Base-by-base conservation (phyloP, 163 green algal genomes). In the Botryococcus braunii region DNA sequence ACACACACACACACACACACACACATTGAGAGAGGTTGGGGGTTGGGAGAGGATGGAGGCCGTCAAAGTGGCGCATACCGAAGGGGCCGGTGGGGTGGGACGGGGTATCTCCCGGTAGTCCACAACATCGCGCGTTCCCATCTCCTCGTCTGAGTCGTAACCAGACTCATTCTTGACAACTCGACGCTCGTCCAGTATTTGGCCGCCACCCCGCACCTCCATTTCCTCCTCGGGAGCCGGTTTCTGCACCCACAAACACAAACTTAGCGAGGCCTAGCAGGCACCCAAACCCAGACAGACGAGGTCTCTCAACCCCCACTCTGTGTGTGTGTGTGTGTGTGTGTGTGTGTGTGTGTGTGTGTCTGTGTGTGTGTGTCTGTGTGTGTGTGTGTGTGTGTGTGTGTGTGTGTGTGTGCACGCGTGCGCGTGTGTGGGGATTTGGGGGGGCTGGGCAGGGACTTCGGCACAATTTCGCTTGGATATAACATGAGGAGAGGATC, bases 171-270 rank as follows among this genome's bases (percentile, higher is more conserved):
- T 66, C 9, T 72, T 69, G n/a, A 65, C 56, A 43, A 83, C 74
- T 8, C 83, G 78, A 21, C 32, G 31, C 43, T 92, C 88, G 0
- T 91, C 79, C 11, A 82, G 76, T 2, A 68, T 74, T 47, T 82
- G 62, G 5, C 82, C 83, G 27, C 77, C 78, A 36, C 79, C 82
- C 4, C 81, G 60, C 57, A 73, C 79, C 1, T 85, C 78, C 70
- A 83, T 78, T 17, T 86, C 80, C 49, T 82, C 70, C 48, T 86
- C 76, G 13, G 71, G 69, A 37, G 73, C 63, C 13, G 13, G 37
- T 31, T 79, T 65, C 52, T 32, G 29, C 72, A 74, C 43, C 70
- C 56, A 41, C 4, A 55, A 32, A 17, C 52, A 11, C 21, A n/a
- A 21, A 67, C 21, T 65, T 7, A 49, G 27, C 57, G 46, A 62